These are phyloP conservation scores for Yarrowia galli DNA, from an alignment of 1,139 yeast genomes.

Conservation along the genomic window DNA sequence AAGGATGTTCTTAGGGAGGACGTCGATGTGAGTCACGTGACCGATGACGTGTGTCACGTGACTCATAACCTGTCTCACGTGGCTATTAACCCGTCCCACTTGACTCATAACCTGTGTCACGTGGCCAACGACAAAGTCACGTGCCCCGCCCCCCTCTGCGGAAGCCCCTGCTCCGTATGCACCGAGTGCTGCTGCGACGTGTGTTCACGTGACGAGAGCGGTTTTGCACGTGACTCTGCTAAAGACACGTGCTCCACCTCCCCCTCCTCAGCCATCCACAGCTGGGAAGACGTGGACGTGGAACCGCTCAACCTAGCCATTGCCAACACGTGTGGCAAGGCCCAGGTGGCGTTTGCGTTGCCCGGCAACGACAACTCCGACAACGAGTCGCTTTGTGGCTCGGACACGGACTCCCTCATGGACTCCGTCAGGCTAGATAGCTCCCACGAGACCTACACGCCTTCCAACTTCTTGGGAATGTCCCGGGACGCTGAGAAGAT, in stretches of 20 bases:
- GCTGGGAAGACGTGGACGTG: constrained; percentile 37
- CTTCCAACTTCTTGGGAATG: constrained; percentile 34
- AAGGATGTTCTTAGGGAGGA: not conserved
- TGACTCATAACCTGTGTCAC: too few relatives aligned
- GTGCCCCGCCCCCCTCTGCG: constrained; percentile 1
- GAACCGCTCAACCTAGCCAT: constrained; percentile 32
- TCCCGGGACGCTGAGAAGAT: constrained; percentile 31
- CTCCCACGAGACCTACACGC: constrained; percentile 37
- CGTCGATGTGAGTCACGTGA: not conserved
- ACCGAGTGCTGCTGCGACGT: constrained; percentile 30
- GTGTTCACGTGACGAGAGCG: not conserved
- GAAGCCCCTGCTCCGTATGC: constrained; percentile 28
- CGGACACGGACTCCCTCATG: constrained; percentile 26
- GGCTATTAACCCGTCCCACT: too few relatives aligned
- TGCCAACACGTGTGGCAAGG: constrained; percentile 35
- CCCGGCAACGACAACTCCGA: constrained; percentile 1
- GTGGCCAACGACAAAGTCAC: too few relatives aligned
- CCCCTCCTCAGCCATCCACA: not conserved
- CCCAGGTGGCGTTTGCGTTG: constrained; percentile 21
- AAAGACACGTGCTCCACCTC: not conserved
- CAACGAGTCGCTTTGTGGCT: constrained; percentile 10
- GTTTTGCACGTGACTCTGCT: not conserved
- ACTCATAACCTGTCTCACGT: not conserved
- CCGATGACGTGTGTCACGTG: not conserved
- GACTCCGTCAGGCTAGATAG: constrained; percentile 29